These are phyloP conservation scores for Trypanosoma caninum DNA, from an alignment of 208 protist genomes.

Conservation along the genomic window DNA sequence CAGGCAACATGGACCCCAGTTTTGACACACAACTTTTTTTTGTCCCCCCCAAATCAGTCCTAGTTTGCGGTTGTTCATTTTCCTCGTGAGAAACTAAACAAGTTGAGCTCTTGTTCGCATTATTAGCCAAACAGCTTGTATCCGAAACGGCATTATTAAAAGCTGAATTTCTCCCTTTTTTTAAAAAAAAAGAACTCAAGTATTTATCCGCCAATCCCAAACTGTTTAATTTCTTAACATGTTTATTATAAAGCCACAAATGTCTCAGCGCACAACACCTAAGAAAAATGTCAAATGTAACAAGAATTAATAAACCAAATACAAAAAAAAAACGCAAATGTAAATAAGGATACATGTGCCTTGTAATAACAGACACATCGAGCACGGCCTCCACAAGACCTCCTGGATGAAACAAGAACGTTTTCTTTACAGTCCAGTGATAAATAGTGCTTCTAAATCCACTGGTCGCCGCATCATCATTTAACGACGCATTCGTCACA, in stretches of 20 bases:
- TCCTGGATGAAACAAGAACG: slow-evolving; percentile 34
- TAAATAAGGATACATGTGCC: slow-evolving; percentile 6
- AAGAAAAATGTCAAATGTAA: slow-evolving; percentile 29
- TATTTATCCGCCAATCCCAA: neutral
- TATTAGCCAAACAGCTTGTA: no score
- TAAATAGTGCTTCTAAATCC: slow-evolving; percentile 31
- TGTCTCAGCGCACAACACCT: slow-evolving; percentile 32
- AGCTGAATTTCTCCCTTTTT: no score
- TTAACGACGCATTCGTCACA: slow-evolving; percentile 5
- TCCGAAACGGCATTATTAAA: no score
- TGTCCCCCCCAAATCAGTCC: no score
- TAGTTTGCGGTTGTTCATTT: no score
- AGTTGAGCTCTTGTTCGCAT: no score
- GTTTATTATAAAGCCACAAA: slow-evolving; percentile 18
- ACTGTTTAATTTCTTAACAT: neutral
- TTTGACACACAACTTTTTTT: neutral
- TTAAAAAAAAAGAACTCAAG: no score
- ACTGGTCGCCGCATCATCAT: neutral
- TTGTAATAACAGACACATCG: slow-evolving; percentile 21
- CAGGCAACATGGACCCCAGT: slow-evolving; percentile 24
- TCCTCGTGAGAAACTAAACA: no score
- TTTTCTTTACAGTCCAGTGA: slow-evolving; percentile 38
- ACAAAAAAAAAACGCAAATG: slow-evolving; percentile 27
- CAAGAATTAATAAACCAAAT: slow-evolving; percentile 26
- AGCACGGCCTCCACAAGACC: slow-evolving; percentile 46